Evolutionary conservation across 1,139 yeast genomes (phyloP), one percentile per base, ranked within the genome.

Genomic region (Suhomyces wounanorum): DNA sequence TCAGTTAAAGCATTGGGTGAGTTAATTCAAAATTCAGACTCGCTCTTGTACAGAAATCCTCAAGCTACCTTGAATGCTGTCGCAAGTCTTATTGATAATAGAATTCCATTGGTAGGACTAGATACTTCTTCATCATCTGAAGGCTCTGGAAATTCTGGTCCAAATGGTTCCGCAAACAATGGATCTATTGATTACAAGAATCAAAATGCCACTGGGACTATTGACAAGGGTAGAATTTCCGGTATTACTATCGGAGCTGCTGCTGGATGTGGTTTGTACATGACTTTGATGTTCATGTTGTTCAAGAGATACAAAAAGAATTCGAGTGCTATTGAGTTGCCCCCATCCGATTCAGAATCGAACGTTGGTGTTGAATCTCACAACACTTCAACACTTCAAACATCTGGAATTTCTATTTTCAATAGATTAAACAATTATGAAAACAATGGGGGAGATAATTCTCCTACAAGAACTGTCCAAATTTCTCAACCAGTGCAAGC

Each of bases 181-280:
- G 84, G 83, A 11, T 77, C 83, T 2, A 67, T 77, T 56, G 83
- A 76, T 54, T 25, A 26, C 42, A 40, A 40, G 42, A 35, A 14
- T 25, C 9, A 50, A 21, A 48, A 54, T 10, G 62, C 61, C 33
- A 51, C 62, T 21, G 47, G 57, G 17, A 56, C 65, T 6, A 52
- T 62, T 40, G 65, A 65, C 52, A 73, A 71, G 45, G 79, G 77
- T 23, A 75, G 73, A 52, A 72, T 83, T 42, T 79, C 83, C 17
- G 88, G 87, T 36, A 73, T 85, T 33, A 77, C 86, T 26, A 72
- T 85, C 45, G 91, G 91, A 51, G 82, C 88, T n/a, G 82, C 85
- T 23, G 79, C 81, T 26, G 94, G 92, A 49, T 81, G 85, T 51
- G 72, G 78, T 7, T 65, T 79, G 25, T 86, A 85, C 65, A 70